A percentile compares a stretch with the other conserved stretches of the same genome.
Evolutionary conservation across 192 early-diverging fungal species (phyloP).

Genomic region (Anaeromyces robustus): DNA sequence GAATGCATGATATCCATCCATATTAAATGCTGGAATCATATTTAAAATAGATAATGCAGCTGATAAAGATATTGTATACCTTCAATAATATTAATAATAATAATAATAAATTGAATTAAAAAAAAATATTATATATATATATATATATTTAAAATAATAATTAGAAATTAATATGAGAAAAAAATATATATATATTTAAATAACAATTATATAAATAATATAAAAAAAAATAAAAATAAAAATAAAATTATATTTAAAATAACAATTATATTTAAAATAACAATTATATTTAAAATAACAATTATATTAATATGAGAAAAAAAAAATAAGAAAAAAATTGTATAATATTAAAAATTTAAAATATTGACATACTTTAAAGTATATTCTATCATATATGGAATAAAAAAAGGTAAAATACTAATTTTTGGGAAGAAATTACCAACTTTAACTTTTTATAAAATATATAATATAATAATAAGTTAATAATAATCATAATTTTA

Average conservation of each 20-base stretch:
- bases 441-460: conserved; percentile 32
- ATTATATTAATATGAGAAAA: too few species aligned
- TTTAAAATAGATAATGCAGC: conserved; percentile 50
- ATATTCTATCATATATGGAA: conserved; percentile 39
- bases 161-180: too few species aligned
- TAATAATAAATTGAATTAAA: not conserved
- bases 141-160: too few species aligned
- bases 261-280: too few species aligned
- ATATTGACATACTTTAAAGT: conserved; percentile 22
- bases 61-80: conserved; percentile 52
- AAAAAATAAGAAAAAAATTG: too few species aligned
- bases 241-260: too few species aligned
- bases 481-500: too few species aligned
- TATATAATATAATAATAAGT: not conserved
- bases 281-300: too few species aligned
- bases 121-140: not conserved
- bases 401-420: conserved; percentile 31
- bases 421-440: conserved; percentile 32
- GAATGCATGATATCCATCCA: conserved; percentile 59
- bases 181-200: too few species aligned
- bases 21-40: conserved; percentile 49
- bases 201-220: too few species aligned
- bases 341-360: not conserved
- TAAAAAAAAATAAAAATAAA: too few species aligned
- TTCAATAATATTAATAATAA: conserved; percentile 1